Conservation (phyloP, 352 stramenopile species). For the Phytophthora chlamydospora region DNA sequence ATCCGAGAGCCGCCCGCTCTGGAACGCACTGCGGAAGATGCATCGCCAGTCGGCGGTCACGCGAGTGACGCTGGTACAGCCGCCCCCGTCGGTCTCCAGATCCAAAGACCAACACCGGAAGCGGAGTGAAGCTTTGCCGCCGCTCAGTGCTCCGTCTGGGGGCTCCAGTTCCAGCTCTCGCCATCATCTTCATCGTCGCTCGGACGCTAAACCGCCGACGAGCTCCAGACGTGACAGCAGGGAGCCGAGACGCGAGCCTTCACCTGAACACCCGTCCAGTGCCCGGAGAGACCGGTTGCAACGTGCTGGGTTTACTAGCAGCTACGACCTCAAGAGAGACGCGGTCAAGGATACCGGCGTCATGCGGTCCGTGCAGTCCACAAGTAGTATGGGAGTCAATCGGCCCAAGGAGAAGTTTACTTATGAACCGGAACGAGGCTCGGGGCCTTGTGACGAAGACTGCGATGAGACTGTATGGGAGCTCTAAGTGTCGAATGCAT, state of each 20-base stretch:
- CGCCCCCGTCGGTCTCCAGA: neutral
- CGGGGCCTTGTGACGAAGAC: slow-evolving; percentile 18
- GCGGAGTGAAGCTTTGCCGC: slow-evolving; percentile 33
- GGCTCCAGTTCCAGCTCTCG: slow-evolving; percentile 5
- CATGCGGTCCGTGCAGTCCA: slow-evolving; percentile 30
- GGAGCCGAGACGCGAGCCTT: slow-evolving; percentile 26
- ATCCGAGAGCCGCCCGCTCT: slow-evolving; percentile 38
- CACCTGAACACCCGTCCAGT: slow-evolving; percentile 7
- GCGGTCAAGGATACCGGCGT: slow-evolving; percentile 15
- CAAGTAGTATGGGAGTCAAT: slow-evolving; percentile 16
- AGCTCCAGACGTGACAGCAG: slow-evolving; percentile 19
- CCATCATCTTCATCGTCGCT: slow-evolving; percentile 25
- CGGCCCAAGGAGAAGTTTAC: slow-evolving; percentile 26
- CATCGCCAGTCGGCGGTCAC: slow-evolving; percentile 27
- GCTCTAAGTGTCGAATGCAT: slow-evolving; percentile 21
- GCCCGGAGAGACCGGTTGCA: slow-evolving; percentile 29
- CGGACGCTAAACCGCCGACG: slow-evolving; percentile 10
- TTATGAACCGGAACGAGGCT: slow-evolving; percentile 21
- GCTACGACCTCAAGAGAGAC: slow-evolving; percentile 23
- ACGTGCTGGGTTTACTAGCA: slow-evolving; percentile 24
- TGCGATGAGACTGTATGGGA: slow-evolving; percentile 40
- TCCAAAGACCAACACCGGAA: slow-evolving; percentile 17
- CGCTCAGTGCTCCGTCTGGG: slow-evolving; percentile 17
- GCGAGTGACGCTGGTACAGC: slow-evolving; percentile 15
- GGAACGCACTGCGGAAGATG: slow-evolving; percentile 52